A percentile compares a stretch with the other conserved stretches of the same genome.
These are phyloP conservation scores for Morella rubra DNA, from an alignment of 306 rosid genomes.

Conservation along the genomic window DNA sequence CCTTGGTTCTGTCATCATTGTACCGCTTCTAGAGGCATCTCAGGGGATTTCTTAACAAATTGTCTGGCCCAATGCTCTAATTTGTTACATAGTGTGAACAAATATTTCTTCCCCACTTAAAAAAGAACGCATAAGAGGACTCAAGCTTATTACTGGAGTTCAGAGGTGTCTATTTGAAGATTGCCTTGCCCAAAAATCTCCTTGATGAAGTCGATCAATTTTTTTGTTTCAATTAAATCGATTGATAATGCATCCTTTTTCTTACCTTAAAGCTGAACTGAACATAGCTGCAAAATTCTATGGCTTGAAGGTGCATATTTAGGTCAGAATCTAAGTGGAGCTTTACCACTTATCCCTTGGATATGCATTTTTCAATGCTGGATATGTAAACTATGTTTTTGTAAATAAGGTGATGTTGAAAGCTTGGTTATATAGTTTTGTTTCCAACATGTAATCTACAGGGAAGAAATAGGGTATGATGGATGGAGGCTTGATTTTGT, in stretches of 20 bases:
- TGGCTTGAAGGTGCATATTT: conserved; percentile 2
- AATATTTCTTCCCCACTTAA: neutral
- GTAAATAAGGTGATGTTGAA: conserved; percentile 3
- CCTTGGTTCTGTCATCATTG: neutral
- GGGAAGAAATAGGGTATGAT: conserved; percentile 91
- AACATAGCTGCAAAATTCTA: neutral
- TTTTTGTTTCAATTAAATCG: neutral
- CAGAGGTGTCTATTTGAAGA: neutral
- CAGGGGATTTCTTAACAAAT: neutral
- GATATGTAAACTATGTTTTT: conserved; percentile 3
- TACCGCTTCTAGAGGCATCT: neutral
- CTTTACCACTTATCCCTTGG: conserved; percentile 1
- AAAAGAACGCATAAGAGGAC: neutral
- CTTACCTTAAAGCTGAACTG: conserved; percentile 1
- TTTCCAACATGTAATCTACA: conserved; percentile 32
- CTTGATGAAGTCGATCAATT: neutral
- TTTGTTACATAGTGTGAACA: neutral
- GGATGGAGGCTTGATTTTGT: conserved; percentile 99
- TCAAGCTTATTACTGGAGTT: neutral
- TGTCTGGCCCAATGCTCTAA: neutral
- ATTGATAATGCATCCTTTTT: neutral
- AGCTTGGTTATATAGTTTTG: neutral
- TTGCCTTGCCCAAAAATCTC: neutral
- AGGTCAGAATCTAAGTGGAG: neutral
- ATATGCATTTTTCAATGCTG: conserved; percentile 7